These are phyloP conservation scores for Claviceps cyperi DNA, from an alignment of 2,329 filamentous ascomycete species.

Conservation along the genomic window DNA sequence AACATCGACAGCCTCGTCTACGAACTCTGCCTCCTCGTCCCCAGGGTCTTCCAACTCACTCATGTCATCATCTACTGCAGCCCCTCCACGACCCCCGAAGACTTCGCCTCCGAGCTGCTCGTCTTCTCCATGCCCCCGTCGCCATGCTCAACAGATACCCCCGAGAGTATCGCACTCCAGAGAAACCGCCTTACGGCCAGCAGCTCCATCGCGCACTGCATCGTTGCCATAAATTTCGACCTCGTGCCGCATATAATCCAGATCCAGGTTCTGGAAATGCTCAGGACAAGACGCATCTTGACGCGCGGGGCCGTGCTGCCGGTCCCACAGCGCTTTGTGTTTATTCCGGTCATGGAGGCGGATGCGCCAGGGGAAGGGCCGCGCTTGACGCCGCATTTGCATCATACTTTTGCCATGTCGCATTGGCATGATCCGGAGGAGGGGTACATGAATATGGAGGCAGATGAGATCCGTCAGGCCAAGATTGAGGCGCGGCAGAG, in stretches of 20 bases:
- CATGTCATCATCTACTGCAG: slow-evolving; percentile 60
- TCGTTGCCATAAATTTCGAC: slow-evolving; percentile 72
- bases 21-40: slow-evolving; percentile 59
- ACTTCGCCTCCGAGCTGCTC: slow-evolving; percentile 62
- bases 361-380: slow-evolving; percentile 26
- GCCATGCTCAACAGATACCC: slow-evolving; percentile 4
- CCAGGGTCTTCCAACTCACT: slow-evolving; percentile 57
- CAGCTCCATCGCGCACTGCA: slow-evolving; percentile 56
- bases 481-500: slow-evolving; percentile 13
- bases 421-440: slow-evolving; percentile 66
- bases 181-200: slow-evolving; percentile 2
- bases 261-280: slow-evolving; percentile 63
- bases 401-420: slow-evolving; percentile 76
- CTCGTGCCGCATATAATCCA: slow-evolving; percentile 61
- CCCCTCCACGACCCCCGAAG: slow-evolving; percentile 59
- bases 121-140: slow-evolving; percentile 8
- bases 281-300: slow-evolving; percentile 65
- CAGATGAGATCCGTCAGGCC: slow-evolving; percentile 19
- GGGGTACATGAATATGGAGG: slow-evolving; percentile 62
- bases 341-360: slow-evolving; percentile 55
- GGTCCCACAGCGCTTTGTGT: slow-evolving; percentile 64
- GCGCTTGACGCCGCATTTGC: slow-evolving; percentile 44
- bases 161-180: slow-evolving; percentile 3
- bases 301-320: slow-evolving; percentile 59
- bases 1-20: slow-evolving; percentile 53